Conservation (phyloP, 108 stramenopile genomes). For the Pseudonitzschia multiseries region DNA sequence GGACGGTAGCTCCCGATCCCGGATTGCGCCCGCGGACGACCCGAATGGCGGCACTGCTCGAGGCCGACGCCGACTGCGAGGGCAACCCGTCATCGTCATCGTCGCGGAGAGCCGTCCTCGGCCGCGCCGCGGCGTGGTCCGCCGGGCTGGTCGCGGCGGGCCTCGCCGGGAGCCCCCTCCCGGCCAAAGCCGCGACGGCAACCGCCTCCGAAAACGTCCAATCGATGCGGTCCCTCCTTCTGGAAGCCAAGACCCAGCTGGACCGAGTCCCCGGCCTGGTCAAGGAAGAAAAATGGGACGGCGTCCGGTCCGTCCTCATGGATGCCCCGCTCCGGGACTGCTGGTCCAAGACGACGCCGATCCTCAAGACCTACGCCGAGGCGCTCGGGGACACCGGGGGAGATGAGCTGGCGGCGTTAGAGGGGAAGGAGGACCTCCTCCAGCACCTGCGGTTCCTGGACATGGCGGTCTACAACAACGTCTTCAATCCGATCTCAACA, state of each 20-base stretch:
- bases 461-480: conserved; percentile 88
- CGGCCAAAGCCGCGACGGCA: not conserved
- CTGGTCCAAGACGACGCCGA: conserved; percentile 30
- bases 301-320: conserved; percentile 62
- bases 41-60: too few relatives aligned
- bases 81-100: too few relatives aligned
- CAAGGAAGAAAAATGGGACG: conserved; percentile 80
- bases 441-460: conserved; percentile 78
- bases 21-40: too few relatives aligned
- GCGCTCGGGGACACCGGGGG: conserved; percentile 58
- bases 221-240: conserved; percentile 9
- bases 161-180: too few relatives aligned
- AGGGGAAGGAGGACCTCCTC: conserved; percentile 65
- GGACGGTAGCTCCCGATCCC: too few relatives aligned
- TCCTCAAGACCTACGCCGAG: conserved; percentile 51
- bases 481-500: conserved; percentile 76
- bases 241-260: conserved; percentile 55
- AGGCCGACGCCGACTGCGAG: too few relatives aligned
- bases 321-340: conserved; percentile 40
- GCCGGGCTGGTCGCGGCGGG: too few relatives aligned
- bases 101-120: too few relatives aligned
- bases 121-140: too few relatives aligned
- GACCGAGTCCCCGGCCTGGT: conserved; percentile 65
- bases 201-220: not conserved
- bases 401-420: conserved; percentile 79